These are phyloP conservation scores for Astragalus glycyphyllos DNA, from an alignment of 306 rosid genomes.

Conservation along the genomic window DNA sequence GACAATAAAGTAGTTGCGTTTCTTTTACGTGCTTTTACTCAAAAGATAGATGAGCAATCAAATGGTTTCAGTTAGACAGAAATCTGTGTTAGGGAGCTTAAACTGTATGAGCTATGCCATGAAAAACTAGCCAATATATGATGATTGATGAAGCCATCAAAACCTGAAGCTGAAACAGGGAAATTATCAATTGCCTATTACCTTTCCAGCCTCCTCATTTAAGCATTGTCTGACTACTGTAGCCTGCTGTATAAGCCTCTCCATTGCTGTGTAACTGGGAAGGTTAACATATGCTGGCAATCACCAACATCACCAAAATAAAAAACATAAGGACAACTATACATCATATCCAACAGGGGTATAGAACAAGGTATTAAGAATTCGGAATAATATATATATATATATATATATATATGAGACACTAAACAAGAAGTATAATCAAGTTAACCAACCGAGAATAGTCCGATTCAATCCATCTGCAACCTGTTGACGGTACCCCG, in stretches of 20 bases:
- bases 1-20: constrained; percentile 2
- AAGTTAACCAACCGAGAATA: constrained; percentile 73
- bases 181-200: constrained; percentile 46
- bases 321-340: background rate
- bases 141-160: constrained; percentile 15
- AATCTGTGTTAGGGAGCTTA: constrained; percentile 22
- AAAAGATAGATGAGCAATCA: constrained; percentile 10
- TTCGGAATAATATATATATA: too few relatives aligned
- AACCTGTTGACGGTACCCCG: constrained; percentile 71
- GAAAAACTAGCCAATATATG: constrained; percentile 33
- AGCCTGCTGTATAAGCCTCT: constrained; percentile 82
- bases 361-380: constrained; percentile 22
- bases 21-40: constrained; percentile 7
- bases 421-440: constrained; percentile 27
- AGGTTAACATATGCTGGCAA: constrained; percentile 70
- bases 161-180: background rate
- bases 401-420: background rate
- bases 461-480: constrained; percentile 77
- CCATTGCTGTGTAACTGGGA: constrained; percentile 81
- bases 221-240: constrained; percentile 74
- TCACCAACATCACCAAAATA: constrained; percentile 41
- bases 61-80: constrained; percentile 17
- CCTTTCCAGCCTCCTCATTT: constrained; percentile 72
- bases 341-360: constrained; percentile 1
- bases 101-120: constrained; percentile 17